Percentiles rank a stretch among this genome's conserved stretches.
These are phyloP conservation scores for Saturnispora zaruensis DNA, from an alignment of 805 yeast genomes.

Conservation along the genomic window DNA sequence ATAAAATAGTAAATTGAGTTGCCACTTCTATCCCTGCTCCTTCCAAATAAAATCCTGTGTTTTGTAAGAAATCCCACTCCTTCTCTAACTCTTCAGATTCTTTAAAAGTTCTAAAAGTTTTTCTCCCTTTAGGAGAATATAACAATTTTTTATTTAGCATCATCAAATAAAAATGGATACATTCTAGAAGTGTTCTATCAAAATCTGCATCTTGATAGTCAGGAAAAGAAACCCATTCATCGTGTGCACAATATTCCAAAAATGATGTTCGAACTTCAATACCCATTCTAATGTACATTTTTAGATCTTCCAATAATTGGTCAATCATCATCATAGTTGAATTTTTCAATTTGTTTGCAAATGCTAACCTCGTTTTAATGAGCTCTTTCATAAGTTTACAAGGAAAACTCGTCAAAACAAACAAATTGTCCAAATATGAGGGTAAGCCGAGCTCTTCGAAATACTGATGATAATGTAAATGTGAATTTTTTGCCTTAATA, in stretches of 20 bases:
- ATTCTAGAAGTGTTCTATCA: slow-evolving; percentile 62
- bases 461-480: slow-evolving; percentile 48
- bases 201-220: slow-evolving; percentile 51
- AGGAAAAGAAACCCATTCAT: slow-evolving; percentile 59
- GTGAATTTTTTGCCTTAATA: slow-evolving; percentile 68
- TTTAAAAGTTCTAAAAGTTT: slow-evolving; percentile 71
- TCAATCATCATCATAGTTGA: slow-evolving; percentile 96
- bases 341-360: slow-evolving; percentile 68
- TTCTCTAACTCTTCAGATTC: slow-evolving; percentile 85
- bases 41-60: slow-evolving; percentile 68
- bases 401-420: slow-evolving; percentile 66
- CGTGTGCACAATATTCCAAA: slow-evolving; percentile 49
- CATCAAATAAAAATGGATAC: slow-evolving; percentile 63
- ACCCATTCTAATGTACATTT: slow-evolving; percentile 66
- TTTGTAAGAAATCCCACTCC: slow-evolving; percentile 71
- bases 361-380: slow-evolving; percentile 60
- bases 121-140: slow-evolving; percentile 49
- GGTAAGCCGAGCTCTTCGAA: slow-evolving; percentile 69
- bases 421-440: slow-evolving; percentile 55
- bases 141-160: slow-evolving; percentile 68
- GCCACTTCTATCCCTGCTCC: slow-evolving; percentile 74
- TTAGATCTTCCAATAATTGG: slow-evolving; percentile 82
- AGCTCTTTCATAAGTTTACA: slow-evolving; percentile 71
- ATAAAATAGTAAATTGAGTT: slow-evolving; percentile 30
- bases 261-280: slow-evolving; percentile 64